phyloP scores from a whole-genome alignment of 768 basidiomycete genomes.

The Boletus subcaerulescens region DNA sequence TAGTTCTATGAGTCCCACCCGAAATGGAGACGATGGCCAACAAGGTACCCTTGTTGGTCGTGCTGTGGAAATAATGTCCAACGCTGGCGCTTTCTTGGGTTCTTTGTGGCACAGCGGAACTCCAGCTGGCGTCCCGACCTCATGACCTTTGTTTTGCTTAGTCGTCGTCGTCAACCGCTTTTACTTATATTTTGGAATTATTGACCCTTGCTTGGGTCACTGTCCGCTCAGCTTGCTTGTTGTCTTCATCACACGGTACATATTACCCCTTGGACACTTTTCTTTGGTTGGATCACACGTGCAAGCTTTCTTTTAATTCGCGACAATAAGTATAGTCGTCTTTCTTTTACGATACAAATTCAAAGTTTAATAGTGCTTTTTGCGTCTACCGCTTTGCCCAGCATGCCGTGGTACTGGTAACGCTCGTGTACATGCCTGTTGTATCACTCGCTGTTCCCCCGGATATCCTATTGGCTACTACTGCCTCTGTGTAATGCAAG shows the following conservation, averaged over 20 bases:
- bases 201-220: slow-evolving; percentile 23
- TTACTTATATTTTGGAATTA: slow-evolving; percentile 36
- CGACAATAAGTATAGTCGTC: background rate
- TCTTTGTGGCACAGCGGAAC: slow-evolving; percentile 46
- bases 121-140: slow-evolving; percentile 18
- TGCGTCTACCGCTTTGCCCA: slow-evolving; percentile 7
- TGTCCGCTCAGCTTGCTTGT: background rate
- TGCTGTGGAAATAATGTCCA: slow-evolving; percentile 77
- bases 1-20: slow-evolving; percentile 24
- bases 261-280: slow-evolving; percentile 27
- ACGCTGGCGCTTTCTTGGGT: slow-evolving; percentile 75
- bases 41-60: slow-evolving; percentile 50
- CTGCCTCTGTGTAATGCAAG: background rate
- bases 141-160: slow-evolving; percentile 9
- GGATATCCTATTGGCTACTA: slow-evolving; percentile 19
- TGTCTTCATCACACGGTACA: slow-evolving; percentile 17
- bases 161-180: too few relatives aligned
- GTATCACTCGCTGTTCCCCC: slow-evolving; percentile 17
- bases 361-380: slow-evolving; percentile 24
- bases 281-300: slow-evolving; percentile 13
- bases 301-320: slow-evolving; percentile 6
- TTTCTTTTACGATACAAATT: slow-evolving; percentile 22
- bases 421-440: slow-evolving; percentile 25
- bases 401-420: slow-evolving; percentile 6
- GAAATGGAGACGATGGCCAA: slow-evolving; percentile 28